A percentile compares a stretch with the other conserved stretches of the same genome.
Conservation (phyloP, 129 eudicot species). For the Flaveria trinervia region DNA sequence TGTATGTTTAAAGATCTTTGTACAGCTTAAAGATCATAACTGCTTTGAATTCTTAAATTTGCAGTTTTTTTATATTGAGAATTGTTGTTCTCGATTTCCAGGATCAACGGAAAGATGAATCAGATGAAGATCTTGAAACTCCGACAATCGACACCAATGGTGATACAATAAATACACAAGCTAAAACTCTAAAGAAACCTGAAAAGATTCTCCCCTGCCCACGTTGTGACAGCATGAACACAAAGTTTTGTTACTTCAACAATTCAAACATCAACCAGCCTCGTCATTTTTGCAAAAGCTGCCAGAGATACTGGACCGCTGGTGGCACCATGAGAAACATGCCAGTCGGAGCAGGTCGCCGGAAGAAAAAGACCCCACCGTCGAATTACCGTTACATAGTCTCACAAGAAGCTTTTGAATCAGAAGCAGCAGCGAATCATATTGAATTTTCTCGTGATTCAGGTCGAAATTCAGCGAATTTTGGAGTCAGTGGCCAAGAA, state of each 20-base stretch:
- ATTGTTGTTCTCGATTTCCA: neutral
- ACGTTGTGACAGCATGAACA: slow-evolving; percentile 83
- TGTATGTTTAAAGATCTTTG: neutral
- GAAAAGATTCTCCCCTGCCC: slow-evolving; percentile 95
- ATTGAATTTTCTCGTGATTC: slow-evolving; percentile 36
- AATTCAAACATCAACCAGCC: slow-evolving; percentile 80
- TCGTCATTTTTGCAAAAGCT: slow-evolving; percentile 89
- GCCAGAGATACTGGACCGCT: slow-evolving; percentile 96
- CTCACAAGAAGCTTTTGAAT: slow-evolving; percentile 57
- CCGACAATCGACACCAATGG: slow-evolving; percentile 22
- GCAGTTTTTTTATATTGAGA: no score
- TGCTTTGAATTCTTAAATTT: neutral
- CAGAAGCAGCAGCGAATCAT: slow-evolving; percentile 30
- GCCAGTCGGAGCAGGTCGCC: slow-evolving; percentile 91
- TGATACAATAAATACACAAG: slow-evolving; percentile 39
- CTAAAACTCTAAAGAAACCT: slow-evolving; percentile 60
- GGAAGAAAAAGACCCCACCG: slow-evolving; percentile 70
- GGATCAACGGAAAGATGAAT: slow-evolving; percentile 31
- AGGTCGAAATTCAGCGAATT: slow-evolving; percentile 28
- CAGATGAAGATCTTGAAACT: slow-evolving; percentile 41
- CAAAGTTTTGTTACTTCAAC: slow-evolving; percentile 92
- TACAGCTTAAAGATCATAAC: neutral
- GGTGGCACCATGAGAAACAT: slow-evolving; percentile 95
- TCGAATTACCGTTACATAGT: slow-evolving; percentile 51
- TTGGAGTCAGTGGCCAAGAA: no score